phyloP scores from a whole-genome alignment of 148 eudicot genomes.

The Talinum fruticosum region DNA sequence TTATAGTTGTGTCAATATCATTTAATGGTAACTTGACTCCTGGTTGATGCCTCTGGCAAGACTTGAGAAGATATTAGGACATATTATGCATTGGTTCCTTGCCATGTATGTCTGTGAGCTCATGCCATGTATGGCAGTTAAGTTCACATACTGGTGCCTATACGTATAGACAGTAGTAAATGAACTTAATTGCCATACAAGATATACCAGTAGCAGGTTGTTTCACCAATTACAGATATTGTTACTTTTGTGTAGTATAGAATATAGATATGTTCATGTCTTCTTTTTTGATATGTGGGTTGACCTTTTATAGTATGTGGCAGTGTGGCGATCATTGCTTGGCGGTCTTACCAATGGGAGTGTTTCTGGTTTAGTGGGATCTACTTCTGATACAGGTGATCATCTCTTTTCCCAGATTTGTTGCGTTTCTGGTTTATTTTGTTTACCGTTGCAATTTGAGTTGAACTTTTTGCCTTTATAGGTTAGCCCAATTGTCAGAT shows the following conservation, averaged over 20 bases:
- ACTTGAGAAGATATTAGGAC: not conserved
- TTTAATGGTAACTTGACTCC: not conserved
- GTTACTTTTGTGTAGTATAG: not conserved
- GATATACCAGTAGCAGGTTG: not conserved
- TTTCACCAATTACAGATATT: not conserved
- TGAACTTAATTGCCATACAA: too few species aligned
- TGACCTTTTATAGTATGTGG: conserved; percentile 16
- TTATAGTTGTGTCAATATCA: not conserved
- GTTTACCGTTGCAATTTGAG: not conserved
- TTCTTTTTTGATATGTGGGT: not conserved
- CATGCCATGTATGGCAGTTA: not conserved
- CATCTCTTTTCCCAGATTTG: conserved; percentile 51
- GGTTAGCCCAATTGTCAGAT: not conserved
- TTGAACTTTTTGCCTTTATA: not conserved
- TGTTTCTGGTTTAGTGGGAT: conserved; percentile 30
- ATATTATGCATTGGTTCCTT: not conserved
- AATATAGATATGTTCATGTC: not conserved
- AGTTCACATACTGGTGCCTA: not conserved
- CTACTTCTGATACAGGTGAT: conserved; percentile 34
- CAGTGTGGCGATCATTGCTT: conserved; percentile 55
- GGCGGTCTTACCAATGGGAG: conserved; percentile 39
- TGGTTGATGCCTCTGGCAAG: not conserved
- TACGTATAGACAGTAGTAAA: too few species aligned
- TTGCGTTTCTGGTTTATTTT: not conserved
- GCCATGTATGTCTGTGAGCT: not conserved